Percentiles rank a stretch among this genome's conserved stretches.
These are phyloP conservation scores for Chaetomiaceae sp. DNA, from an alignment of 2,329 filamentous ascomycete species.

Conservation along the genomic window DNA sequence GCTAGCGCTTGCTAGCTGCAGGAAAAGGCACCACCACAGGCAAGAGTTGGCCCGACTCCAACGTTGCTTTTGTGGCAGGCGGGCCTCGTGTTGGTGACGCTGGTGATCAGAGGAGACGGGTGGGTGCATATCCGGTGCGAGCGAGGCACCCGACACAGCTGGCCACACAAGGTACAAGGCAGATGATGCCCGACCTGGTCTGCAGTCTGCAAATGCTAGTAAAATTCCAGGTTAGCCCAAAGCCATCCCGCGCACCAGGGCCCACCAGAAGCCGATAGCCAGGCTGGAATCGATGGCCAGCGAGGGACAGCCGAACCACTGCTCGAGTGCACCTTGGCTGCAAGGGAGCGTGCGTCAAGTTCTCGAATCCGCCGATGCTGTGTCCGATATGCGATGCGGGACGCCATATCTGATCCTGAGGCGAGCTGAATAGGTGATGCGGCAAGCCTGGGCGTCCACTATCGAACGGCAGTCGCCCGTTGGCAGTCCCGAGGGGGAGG, in stretches of 20 bases:
- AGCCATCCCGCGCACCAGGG: not conserved
- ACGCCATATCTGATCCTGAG: not conserved
- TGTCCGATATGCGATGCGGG: not conserved
- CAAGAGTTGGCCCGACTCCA: not conserved
- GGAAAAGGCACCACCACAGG: not conserved
- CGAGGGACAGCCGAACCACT: not conserved
- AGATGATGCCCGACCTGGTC: not conserved
- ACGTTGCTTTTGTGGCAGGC: not conserved
- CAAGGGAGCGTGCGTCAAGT: too few relatives aligned
- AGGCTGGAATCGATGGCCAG: not conserved
- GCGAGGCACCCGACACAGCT: too few relatives aligned
- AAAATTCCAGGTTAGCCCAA: not conserved
- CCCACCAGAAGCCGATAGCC: not conserved
- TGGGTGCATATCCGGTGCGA: slow-evolving; percentile 4
- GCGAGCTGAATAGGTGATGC: not conserved
- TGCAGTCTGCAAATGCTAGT: too few relatives aligned
- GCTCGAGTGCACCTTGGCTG: not conserved
- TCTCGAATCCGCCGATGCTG: not conserved
- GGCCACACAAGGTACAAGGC: not conserved
- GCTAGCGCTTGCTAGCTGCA: not conserved
- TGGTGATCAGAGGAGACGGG: slow-evolving; percentile 8
- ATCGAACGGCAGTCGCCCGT: not conserved
- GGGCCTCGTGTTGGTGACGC: slow-evolving; percentile 6
- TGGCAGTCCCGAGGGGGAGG: not conserved
- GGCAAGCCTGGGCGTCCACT: not conserved